These are phyloP conservation scores for Solanum medicagineum DNA, from an alignment of 257 asterid species.

Conservation along the genomic window DNA sequence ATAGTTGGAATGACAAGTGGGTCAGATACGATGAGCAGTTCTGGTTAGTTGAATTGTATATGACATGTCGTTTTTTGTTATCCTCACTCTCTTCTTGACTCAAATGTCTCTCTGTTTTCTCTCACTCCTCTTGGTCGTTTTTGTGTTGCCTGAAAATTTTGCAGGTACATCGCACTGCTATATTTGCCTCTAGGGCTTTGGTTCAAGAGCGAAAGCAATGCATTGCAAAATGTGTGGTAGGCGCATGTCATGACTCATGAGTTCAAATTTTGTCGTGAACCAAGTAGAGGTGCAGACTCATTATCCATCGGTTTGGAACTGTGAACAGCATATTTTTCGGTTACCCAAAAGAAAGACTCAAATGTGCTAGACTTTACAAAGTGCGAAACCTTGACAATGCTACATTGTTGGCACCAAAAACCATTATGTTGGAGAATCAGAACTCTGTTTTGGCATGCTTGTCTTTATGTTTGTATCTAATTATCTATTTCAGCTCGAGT, in stretches of 20 bases:
- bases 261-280: not conserved
- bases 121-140: not conserved
- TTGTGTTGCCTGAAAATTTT: not conserved
- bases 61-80: not conserved
- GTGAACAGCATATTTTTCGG: not conserved
- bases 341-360: not conserved
- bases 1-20: conserved; percentile 92
- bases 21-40: conserved; percentile 82
- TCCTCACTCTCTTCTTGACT: not conserved
- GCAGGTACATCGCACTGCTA: conserved; percentile 83
- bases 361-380: not conserved
- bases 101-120: not conserved
- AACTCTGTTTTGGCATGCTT: not conserved
- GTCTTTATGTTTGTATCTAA: not conserved
- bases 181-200: not conserved
- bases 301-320: not conserved
- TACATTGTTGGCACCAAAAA: not conserved
- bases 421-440: not conserved
- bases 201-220: not conserved
- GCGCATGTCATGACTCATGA: not conserved
- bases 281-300: not conserved
- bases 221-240: not conserved
- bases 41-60: conserved; percentile 34
- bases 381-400: not conserved
- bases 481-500: not conserved